Percentiles rank a stretch among this genome's conserved stretches.
These are phyloP conservation scores for Neoboletus subvelutipes DNA, from an alignment of 768 basidiomycete species.

Conservation along the genomic window DNA sequence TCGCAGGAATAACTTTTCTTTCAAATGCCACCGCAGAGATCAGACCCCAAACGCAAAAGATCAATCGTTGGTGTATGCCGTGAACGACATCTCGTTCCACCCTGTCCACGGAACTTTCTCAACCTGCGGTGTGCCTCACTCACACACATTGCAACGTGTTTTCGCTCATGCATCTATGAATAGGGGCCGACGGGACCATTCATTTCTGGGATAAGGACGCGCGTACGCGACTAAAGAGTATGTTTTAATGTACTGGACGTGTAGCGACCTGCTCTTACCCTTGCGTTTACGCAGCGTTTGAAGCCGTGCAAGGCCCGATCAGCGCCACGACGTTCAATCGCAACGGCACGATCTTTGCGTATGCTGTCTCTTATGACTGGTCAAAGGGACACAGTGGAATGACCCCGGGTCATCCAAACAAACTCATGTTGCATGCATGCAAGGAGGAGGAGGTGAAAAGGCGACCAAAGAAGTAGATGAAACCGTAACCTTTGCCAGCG, in stretches of 20 bases:
- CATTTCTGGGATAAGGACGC: constrained; percentile 96
- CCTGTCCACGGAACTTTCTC: constrained; percentile 83
- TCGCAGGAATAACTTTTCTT: constrained; percentile 76
- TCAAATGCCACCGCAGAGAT: constrained; percentile 78
- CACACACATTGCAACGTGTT: constrained; percentile 22
- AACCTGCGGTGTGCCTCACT: constrained; percentile 57
- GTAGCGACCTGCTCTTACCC: constrained; percentile 1
- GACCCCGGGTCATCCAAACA: constrained; percentile 67
- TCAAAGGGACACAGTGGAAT: constrained; percentile 88
- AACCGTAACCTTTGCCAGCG: not conserved
- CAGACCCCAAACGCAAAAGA: constrained; percentile 55
- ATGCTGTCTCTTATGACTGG: constrained; percentile 93
- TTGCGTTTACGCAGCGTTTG: constrained; percentile 55
- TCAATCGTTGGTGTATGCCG: constrained; percentile 72
- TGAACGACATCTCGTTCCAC: constrained; percentile 87
- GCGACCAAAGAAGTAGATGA: constrained; percentile 38
- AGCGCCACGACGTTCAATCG: constrained; percentile 82
- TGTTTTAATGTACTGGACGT: not conserved
- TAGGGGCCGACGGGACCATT: constrained; percentile 81
- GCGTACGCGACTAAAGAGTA: constrained; percentile 88
- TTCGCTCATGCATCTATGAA: constrained; percentile 7
- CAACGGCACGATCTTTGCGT: constrained; percentile 86
- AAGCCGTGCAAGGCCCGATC: constrained; percentile 72
- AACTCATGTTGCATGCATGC: constrained; percentile 80
- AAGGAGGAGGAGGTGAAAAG: constrained; percentile 88